phyloP scores from a whole-genome alignment of 2,329 filamentous ascomycete genomes.

The Penicillium sp. region DNA sequence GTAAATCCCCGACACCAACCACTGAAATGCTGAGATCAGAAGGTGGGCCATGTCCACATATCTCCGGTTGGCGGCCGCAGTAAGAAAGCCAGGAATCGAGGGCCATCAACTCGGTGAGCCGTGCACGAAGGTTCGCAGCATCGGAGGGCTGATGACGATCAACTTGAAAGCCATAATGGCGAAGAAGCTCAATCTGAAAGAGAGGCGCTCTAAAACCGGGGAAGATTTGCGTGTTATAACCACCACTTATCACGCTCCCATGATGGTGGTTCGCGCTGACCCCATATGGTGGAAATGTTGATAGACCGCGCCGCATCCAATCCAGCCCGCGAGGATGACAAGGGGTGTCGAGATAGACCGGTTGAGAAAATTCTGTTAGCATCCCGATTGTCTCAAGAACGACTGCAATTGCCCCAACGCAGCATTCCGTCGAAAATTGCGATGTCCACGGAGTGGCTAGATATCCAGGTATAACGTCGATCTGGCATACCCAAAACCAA shows the following conservation, averaged over 20 bases:
- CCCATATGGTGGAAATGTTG: conserved; percentile 12
- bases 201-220: conserved; percentile 9
- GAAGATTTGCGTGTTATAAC: conserved; percentile 2
- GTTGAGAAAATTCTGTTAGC: conserved; percentile 7
- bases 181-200: conserved; percentile 12
- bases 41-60: conserved; percentile 3
- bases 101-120: conserved; percentile 12
- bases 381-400: conserved; percentile 6
- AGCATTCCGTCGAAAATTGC: conserved; percentile 5
- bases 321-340: conserved; percentile 7
- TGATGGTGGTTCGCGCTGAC: conserved; percentile 12
- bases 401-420: conserved; percentile 11
- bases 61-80: conserved; percentile 13
- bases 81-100: conserved; percentile 14
- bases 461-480: conserved; percentile 12
- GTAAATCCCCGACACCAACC: conserved; percentile 6
- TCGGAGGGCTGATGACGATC: conserved; percentile 7
- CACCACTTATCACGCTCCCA: conserved; percentile 9
- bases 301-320: conserved; percentile 7
- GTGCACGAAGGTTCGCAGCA: conserved; percentile 10
- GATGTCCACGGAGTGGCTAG: conserved; percentile 6
- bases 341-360: conserved; percentile 2
- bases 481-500: conserved; percentile 15
- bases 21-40: neutral
- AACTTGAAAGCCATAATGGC: conserved; percentile 13